A percentile compares a stretch with the other conserved stretches of the same genome.
Conservation (phyloP, 805 yeast genomes). For the Cyberlindnera nakhonratchasimensis region DNA sequence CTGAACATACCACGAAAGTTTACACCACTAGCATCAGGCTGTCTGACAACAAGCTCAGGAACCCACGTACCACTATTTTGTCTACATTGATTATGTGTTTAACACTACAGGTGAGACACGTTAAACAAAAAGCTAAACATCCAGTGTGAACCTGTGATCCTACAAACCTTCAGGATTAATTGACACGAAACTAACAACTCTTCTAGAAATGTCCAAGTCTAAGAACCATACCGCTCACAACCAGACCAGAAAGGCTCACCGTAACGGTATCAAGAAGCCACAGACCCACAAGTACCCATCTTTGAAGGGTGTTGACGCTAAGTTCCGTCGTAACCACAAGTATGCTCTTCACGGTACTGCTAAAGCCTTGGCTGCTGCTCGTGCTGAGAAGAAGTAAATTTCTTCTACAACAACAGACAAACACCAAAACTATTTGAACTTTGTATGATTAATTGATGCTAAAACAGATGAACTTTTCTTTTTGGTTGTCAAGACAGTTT, state of each 20-base stretch:
- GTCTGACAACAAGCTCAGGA: too few species aligned
- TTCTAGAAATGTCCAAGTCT: constrained; percentile 85
- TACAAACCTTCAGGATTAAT: background rate
- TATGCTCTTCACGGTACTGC: constrained; percentile 98
- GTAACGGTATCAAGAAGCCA: constrained; percentile 99
- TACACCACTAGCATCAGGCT: too few species aligned
- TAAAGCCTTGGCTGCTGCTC: constrained; percentile 84
- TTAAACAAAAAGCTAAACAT: background rate
- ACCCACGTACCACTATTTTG: too few species aligned
- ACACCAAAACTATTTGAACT: constrained; percentile 3
- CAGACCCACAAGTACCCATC: constrained; percentile 97
- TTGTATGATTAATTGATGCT: constrained; percentile 13
- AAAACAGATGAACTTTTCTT: constrained; percentile 6
- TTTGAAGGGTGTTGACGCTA: constrained; percentile 97
- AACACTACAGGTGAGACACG: too few species aligned
- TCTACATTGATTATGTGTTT: too few species aligned
- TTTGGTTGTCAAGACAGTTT: constrained; percentile 3
- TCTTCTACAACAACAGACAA: constrained; percentile 4
- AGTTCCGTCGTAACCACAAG: constrained; percentile 99
- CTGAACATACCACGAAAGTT: too few species aligned
- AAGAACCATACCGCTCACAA: constrained; percentile 99
- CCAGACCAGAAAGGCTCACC: constrained; percentile 99
- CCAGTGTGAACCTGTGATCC: constrained; percentile 9
- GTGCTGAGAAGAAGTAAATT: constrained; percentile 45
- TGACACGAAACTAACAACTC: constrained; percentile 30